A percentile compares a stretch with the other conserved stretches of the same genome.
phyloP scores from a whole-genome alignment of 257 asterid species.

The Petrea volubilis region DNA sequence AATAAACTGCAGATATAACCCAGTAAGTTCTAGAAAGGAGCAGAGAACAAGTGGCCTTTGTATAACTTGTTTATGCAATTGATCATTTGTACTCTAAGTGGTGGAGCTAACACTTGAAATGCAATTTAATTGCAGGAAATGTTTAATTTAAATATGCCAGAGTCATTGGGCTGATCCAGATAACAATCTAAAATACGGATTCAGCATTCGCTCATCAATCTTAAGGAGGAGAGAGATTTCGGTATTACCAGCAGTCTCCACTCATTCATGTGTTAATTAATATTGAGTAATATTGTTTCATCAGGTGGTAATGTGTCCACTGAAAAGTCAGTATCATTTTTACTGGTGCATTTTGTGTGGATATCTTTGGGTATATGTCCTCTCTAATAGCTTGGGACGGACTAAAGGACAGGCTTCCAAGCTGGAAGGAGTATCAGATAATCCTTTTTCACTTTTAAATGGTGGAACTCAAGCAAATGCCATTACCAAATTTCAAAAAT shows the following conservation, averaged over 20 bases:
- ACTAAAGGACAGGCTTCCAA: conserved; percentile 28
- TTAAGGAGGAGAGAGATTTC: neutral
- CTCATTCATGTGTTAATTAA: conserved; percentile 37
- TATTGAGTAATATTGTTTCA: conserved; percentile 22
- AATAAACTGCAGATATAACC: neutral
- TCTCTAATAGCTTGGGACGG: conserved; percentile 41
- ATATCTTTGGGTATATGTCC: conserved; percentile 40
- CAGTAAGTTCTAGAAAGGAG: conserved; percentile 7
- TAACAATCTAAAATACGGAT: conserved; percentile 15
- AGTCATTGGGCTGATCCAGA: conserved; percentile 6
- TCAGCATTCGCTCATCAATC: conserved; percentile 16
- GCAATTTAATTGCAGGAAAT: conserved; percentile 31
- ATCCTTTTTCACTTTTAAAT: conserved; percentile 31
- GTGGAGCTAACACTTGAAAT: conserved; percentile 18
- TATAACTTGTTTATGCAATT: conserved; percentile 7
- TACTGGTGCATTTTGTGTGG: conserved; percentile 70
- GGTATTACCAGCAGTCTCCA: conserved; percentile 7
- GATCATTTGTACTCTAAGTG: neutral
- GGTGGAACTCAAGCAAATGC: conserved; percentile 29
- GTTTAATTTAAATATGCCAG: conserved; percentile 11
- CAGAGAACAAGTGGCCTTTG: neutral
- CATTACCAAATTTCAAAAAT: conserved; percentile 22
- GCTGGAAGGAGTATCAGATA: conserved; percentile 33
- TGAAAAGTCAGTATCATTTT: conserved; percentile 37
- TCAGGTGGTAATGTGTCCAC: conserved; percentile 65